Evolutionary conservation across 768 basidiomycete species (phyloP).

Genomic region (Russula olivacea): DNA sequence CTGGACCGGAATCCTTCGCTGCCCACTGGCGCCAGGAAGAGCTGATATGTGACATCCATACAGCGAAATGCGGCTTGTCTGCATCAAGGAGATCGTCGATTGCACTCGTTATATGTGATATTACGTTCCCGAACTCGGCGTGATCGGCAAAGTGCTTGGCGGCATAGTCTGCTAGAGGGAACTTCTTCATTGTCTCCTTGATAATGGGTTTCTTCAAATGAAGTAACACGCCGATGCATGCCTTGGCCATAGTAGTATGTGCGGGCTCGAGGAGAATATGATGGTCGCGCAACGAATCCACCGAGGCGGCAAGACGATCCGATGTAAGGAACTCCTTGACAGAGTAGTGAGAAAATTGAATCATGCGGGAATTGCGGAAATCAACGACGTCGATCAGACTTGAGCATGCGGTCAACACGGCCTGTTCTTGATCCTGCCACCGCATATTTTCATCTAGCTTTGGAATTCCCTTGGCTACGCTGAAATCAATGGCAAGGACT

Average conservation of each 20-base stretch:
- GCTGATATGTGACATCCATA: constrained; percentile 1
- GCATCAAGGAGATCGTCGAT: background rate
- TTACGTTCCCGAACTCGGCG: background rate
- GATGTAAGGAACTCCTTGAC: background rate
- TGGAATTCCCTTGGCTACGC: background rate
- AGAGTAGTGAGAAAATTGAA: background rate
- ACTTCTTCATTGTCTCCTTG: background rate
- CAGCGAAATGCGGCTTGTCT: background rate
- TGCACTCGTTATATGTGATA: background rate
- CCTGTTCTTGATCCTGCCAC: background rate
- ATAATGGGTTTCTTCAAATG: background rate
- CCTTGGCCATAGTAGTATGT: background rate
- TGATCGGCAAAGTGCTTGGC: background rate
- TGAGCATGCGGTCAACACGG: background rate
- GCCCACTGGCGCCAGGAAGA: background rate
- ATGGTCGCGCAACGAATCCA: background rate
- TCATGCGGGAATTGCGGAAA: background rate
- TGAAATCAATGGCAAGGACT: background rate
- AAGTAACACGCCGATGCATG: background rate
- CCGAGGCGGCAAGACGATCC: background rate
- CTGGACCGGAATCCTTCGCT: background rate
- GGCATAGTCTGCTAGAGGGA: background rate
- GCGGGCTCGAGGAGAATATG: background rate
- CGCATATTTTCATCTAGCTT: background rate
- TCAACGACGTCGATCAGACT: background rate